These are phyloP conservation scores for Tetraselmis chui DNA, from an alignment of 139 green algal genomes.

Conservation along the genomic window DNA sequence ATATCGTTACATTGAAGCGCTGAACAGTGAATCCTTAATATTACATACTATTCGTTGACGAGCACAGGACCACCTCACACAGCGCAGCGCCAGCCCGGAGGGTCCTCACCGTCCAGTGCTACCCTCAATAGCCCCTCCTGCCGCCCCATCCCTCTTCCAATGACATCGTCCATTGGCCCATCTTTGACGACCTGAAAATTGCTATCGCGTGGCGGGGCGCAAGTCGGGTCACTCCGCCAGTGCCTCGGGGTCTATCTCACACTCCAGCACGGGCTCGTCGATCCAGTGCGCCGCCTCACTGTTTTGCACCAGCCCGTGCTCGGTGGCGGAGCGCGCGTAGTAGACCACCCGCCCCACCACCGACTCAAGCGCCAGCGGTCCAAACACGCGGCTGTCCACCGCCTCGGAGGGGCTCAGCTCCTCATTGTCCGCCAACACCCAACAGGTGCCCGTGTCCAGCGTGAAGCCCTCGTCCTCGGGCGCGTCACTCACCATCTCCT, in stretches of 20 bases:
- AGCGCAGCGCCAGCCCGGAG: conserved; percentile 7
- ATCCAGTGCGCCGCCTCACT: conserved; percentile 22
- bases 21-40: no score
- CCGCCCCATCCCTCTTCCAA: background rate
- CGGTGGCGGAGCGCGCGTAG: background rate
- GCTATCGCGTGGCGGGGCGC: conserved; percentile 13
- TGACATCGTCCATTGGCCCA: background rate
- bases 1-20: no score
- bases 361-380: conserved; percentile 35
- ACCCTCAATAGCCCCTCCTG: background rate
- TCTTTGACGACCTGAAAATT: background rate
- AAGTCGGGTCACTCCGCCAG: conserved; percentile 21
- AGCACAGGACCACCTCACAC: conserved; percentile 16
- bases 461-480: conserved; percentile 14
- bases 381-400: conserved; percentile 57
- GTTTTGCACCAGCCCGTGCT: conserved; percentile 38
- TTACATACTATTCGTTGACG: no score
- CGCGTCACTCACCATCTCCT: conserved; percentile 54
- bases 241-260: conserved; percentile 39
- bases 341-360: conserved; percentile 41
- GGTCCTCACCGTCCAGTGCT: conserved; percentile 1
- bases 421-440: conserved; percentile 77
- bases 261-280: conserved; percentile 40
- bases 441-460: conserved; percentile 60
- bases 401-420: conserved; percentile 39